A percentile compares a stretch with the other conserved stretches of the same genome.
These are phyloP conservation scores for Hypoxylon fragiforme DNA, from an alignment of 495 filamentous ascomycete species.

Conservation along the genomic window DNA sequence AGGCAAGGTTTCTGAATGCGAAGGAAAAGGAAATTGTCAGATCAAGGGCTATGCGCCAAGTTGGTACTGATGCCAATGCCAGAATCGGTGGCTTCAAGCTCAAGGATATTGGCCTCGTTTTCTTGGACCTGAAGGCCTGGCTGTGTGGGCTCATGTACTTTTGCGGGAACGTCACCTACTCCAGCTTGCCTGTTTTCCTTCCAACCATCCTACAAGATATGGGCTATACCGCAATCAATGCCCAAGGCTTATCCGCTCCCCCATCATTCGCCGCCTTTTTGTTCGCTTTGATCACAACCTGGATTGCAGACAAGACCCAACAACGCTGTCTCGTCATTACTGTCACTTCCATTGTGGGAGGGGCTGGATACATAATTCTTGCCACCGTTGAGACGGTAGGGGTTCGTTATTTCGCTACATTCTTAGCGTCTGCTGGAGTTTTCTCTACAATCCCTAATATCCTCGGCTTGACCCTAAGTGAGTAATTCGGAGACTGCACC, in stretches of 20 bases:
- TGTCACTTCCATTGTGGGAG: conserved; percentile 61
- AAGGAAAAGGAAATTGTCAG: conserved; percentile 71
- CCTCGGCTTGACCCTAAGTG: conserved; percentile 64
- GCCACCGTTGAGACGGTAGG: conserved; percentile 61
- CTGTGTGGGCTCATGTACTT: conserved; percentile 46
- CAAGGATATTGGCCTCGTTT: conserved; percentile 58
- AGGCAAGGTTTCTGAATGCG: conserved; percentile 66
- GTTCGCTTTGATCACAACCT: conserved; percentile 64
- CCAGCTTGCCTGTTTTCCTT: conserved; percentile 77
- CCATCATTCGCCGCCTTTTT: conserved; percentile 75
- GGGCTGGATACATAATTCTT: conserved; percentile 70
- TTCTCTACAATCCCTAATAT: conserved; percentile 67
- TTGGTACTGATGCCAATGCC: conserved; percentile 51
- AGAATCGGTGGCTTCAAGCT: conserved; percentile 55
- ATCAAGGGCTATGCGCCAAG: conserved; percentile 60
- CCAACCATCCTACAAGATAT: conserved; percentile 77
- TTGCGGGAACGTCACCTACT: conserved; percentile 62
- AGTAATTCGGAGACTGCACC: background rate
- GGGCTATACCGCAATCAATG: conserved; percentile 69
- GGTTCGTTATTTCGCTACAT: conserved; percentile 65
- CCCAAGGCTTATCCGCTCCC: conserved; percentile 77
- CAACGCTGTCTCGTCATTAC: conserved; percentile 69
- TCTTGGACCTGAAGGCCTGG: conserved; percentile 61
- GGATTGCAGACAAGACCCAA: conserved; percentile 70
- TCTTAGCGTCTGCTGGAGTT: conserved; percentile 65